Base-by-base conservation (phyloP, 371 early-diverging fungal species). In the Conidiobolus incongruus region DNA sequence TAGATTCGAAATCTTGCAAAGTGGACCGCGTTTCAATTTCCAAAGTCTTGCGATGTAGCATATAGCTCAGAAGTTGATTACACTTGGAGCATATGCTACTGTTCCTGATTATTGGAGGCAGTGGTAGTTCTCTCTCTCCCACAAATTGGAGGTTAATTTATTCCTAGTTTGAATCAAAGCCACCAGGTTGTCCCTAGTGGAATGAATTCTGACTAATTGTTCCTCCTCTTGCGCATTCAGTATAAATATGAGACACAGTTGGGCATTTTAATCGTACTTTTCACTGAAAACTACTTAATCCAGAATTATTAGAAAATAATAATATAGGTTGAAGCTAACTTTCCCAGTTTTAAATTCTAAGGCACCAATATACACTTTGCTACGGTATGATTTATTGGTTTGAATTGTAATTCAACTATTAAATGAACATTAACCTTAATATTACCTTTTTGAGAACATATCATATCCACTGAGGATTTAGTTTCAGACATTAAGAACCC, bases 401-500 rank as follows among this genome's bases (percentile, higher is more conserved):
- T n/a, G n/a, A n/a, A n/a, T n/a, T n/a, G n/a, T n/a, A n/a, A n/a
- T n/a, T n/a, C n/a, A n/a, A 35, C 36, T 13, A 7, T 35, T 13
- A 74, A 77, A 50, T 95, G 94, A 8, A 95, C 65, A 54, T 81
- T 86, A 15, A 95, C 96, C 40, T 91, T 93, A 13, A 95, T 49
- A 0, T 95, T 95, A 56, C 68, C 86, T 35, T 61, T 81, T 1
- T 86, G 84, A 16, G 90, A 86, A 84, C 88, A 89, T 6, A 90
- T 61, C 45, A 72, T 74, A 44, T 95, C 95, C 53, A 94, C 96
- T 44, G n/a, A n/a, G n/a, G n/a, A n/a, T n/a, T n/a, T n/a, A n/a
- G n/a, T n/a, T n/a, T n/a, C n/a, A n/a, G n/a, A n/a, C n/a, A n/a
- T n/a, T n/a, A n/a, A n/a, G n/a, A n/a, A n/a, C n/a, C n/a, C n/a